Evolutionary conservation across 2,329 filamentous ascomycete genomes (phyloP).

Genomic region (Ceratocystis lukuohia): DNA sequence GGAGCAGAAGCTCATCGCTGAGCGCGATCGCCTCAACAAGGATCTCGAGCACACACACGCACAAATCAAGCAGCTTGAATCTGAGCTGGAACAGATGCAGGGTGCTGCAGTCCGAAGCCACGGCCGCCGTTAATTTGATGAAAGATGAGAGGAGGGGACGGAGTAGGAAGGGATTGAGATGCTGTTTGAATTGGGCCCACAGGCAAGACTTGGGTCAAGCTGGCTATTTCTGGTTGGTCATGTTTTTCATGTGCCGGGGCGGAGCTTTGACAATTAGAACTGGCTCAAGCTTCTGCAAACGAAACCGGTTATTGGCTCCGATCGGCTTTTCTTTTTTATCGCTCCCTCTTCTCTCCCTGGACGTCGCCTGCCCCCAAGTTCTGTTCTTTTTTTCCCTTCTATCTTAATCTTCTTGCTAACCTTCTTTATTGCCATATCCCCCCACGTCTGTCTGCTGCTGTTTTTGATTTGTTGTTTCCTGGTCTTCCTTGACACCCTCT

Average conservation of each 20-base stretch:
- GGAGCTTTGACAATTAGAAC: too few relatives aligned
- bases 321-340: slow-evolving; percentile 3
- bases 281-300: too few relatives aligned
- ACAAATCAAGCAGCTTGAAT: slow-evolving; percentile 80
- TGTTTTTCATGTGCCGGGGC: too few relatives aligned
- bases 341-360: not conserved
- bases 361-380: not conserved
- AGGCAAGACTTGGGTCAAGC: too few relatives aligned
- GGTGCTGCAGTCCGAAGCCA: slow-evolving; percentile 80
- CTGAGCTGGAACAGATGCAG: slow-evolving; percentile 87
- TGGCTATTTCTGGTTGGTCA: too few relatives aligned
- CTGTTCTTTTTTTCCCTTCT: not conserved
- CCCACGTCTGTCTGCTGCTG: slow-evolving; percentile 9
- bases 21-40: slow-evolving; percentile 99
- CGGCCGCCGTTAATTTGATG: slow-evolving; percentile 59
- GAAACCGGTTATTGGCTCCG: not conserved
- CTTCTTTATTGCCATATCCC: slow-evolving; percentile 16
- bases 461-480: slow-evolving; percentile 6
- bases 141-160: slow-evolving; percentile 20
- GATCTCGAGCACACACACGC: slow-evolving; percentile 96
- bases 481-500: slow-evolving; percentile 8
- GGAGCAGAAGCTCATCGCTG: slow-evolving; percentile 99
- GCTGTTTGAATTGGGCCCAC: too few relatives aligned
- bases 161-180: too few relatives aligned
- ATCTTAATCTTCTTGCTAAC: slow-evolving; percentile 8